A percentile compares a stretch with the other conserved stretches of the same genome.
These are phyloP conservation scores for Beauveria brongniartii DNA, from an alignment of 2,329 filamentous ascomycete genomes.

Conservation along the genomic window DNA sequence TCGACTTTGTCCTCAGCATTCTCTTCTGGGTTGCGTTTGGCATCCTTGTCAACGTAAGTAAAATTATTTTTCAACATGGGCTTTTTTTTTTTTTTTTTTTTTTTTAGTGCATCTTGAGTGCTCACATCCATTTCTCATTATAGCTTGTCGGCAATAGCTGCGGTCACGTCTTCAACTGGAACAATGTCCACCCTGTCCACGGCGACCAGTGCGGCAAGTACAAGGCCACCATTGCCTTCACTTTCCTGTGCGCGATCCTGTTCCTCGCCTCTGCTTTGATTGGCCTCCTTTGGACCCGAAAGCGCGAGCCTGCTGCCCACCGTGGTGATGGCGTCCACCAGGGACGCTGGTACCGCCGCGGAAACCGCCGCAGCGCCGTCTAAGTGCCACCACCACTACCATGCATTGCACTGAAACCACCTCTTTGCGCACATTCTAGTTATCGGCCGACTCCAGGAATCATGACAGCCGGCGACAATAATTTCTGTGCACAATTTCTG, in stretches of 20 bases:
- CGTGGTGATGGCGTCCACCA: constrained; percentile 21
- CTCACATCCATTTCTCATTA: neutral
- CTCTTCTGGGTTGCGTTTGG: constrained; percentile 65
- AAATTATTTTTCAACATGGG: no score
- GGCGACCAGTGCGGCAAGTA: constrained; percentile 54
- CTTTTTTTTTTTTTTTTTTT: neutral
- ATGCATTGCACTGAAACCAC: no score
- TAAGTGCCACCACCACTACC: constrained; percentile 16
- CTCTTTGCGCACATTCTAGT: no score
- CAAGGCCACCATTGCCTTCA: constrained; percentile 64
- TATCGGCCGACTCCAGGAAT: no score
- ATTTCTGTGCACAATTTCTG: no score
- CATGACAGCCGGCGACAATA: neutral
- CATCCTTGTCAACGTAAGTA: constrained; percentile 52
- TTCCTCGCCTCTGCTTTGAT: constrained; percentile 60
- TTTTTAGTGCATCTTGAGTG: neutral
- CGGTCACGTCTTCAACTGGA: constrained; percentile 53
- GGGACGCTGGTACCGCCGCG: constrained; percentile 26
- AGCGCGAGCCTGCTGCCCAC: constrained; percentile 28
- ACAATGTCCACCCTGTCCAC: constrained; percentile 36
- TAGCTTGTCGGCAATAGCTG: constrained; percentile 40
- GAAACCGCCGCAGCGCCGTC: constrained; percentile 36
- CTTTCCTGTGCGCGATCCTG: constrained; percentile 61
- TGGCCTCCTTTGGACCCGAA: constrained; percentile 45
- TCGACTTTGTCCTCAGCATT: constrained; percentile 60